Conservation (phyloP, 2,329 filamentous ascomycete species). For the Sporothrix globosa region DNA sequence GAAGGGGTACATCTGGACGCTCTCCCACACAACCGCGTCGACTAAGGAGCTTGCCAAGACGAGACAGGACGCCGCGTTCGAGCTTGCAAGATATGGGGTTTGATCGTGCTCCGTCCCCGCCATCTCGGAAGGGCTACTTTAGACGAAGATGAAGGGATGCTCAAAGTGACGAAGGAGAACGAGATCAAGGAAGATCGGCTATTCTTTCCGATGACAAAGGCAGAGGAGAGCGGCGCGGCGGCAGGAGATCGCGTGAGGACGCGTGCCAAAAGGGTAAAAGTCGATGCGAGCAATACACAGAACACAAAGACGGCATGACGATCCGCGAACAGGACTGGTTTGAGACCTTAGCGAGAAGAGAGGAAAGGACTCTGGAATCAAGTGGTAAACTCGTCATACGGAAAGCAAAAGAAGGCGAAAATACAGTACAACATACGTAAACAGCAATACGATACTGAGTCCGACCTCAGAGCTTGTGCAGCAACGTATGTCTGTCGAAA, state of each 20-base stretch:
- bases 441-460: too few species aligned
- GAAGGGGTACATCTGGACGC: too few species aligned
- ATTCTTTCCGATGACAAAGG: neutral
- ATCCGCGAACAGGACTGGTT: neutral
- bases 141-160: too few species aligned
- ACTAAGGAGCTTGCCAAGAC: too few species aligned
- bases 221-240: neutral
- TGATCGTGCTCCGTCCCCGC: neutral
- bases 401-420: too few species aligned
- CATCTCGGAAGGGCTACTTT: neutral
- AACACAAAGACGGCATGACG: conserved; percentile 12
- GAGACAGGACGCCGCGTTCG: too few species aligned
- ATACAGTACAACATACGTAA: too few species aligned
- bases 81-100: too few species aligned
- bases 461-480: neutral
- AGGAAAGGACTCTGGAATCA: neutral
- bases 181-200: neutral
- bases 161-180: neutral
- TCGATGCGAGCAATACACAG: neutral
- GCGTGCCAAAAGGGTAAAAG: neutral
- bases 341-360: neutral
- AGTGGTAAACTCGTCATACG: too few species aligned
- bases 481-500: neutral
- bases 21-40: too few species aligned
- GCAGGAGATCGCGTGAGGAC: neutral